Evolutionary conservation across 495 filamentous ascomycete genomes (phyloP).

Genomic region (Aspergillus panamensis): DNA sequence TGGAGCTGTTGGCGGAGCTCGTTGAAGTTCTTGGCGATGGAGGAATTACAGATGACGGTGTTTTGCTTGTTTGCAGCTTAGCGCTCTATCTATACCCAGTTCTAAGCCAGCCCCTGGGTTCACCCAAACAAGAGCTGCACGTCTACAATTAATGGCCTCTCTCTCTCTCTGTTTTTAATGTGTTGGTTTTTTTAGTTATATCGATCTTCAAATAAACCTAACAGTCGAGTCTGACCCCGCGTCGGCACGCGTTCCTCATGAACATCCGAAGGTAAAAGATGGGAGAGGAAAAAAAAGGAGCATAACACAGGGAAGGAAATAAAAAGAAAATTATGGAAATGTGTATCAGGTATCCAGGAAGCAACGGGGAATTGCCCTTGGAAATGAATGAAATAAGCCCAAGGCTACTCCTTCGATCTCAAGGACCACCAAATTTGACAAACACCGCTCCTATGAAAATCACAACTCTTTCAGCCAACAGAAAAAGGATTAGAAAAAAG

Average conservation of each 20-base stretch:
- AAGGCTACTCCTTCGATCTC: conserved; percentile 19
- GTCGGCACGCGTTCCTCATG: conserved; percentile 6
- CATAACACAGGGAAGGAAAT: too few species aligned
- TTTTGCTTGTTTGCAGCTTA: conserved; percentile 27
- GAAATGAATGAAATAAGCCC: conserved; percentile 15
- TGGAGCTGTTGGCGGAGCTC: background rate
- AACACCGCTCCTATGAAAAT: background rate
- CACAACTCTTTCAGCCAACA: conserved; percentile 19
- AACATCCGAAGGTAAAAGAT: conserved; percentile 5
- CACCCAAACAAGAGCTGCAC: too few species aligned
- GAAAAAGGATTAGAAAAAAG: conserved; percentile 20
- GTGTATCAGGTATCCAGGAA: conserved; percentile 31
- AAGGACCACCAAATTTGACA: conserved; percentile 15
- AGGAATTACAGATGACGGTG: conserved; percentile 17
- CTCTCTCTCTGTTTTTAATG: background rate
- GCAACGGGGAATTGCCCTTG: conserved; percentile 15
- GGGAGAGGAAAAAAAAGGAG: conserved; percentile 2
- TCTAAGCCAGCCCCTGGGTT: too few species aligned
- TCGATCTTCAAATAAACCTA: conserved; percentile 10
- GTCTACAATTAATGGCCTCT: too few species aligned
- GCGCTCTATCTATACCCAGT: background rate
- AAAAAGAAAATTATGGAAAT: conserved; percentile 19
- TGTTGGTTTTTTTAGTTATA: background rate
- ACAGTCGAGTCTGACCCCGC: conserved; percentile 6
- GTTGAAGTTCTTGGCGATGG: background rate